These are phyloP conservation scores for Macrocybe sp. DNA, from an alignment of 1,284 basidiomycete species.

Conservation along the genomic window DNA sequence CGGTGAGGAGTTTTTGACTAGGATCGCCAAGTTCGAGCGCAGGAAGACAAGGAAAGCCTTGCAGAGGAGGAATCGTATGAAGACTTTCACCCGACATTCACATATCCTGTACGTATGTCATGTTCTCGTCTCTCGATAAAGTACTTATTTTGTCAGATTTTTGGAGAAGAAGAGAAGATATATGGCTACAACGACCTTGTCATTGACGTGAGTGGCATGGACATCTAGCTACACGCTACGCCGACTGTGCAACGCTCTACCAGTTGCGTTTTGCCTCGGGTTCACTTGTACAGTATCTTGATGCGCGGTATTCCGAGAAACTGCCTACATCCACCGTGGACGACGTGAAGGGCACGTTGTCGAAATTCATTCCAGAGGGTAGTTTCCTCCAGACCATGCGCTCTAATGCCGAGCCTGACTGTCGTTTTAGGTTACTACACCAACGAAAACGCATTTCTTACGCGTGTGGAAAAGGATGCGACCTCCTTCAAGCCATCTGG, in stretches of 20 bases:
- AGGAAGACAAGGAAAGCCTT: slow-evolving; percentile 58
- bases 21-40: slow-evolving; percentile 47
- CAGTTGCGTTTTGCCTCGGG: slow-evolving; percentile 84
- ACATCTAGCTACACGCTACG: slow-evolving; percentile 2
- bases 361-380: slow-evolving; percentile 79
- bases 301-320: slow-evolving; percentile 64
- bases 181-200: slow-evolving; percentile 87
- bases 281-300: slow-evolving; percentile 74
- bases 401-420: not conserved
- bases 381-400: slow-evolving; percentile 7
- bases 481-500: slow-evolving; percentile 74
- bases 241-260: not conserved
- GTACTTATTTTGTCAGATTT: slow-evolving; percentile 52
- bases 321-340: slow-evolving; percentile 77
- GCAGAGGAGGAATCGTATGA: slow-evolving; percentile 55
- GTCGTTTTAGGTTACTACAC: slow-evolving; percentile 56
- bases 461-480: slow-evolving; percentile 72
- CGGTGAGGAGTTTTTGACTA: slow-evolving; percentile 1
- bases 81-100: slow-evolving; percentile 79
- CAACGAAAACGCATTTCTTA: slow-evolving; percentile 59
- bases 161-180: slow-evolving; percentile 94
- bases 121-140: not conserved
- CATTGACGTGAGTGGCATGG: slow-evolving; percentile 63
- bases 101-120: slow-evolving; percentile 67
- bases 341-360: slow-evolving; percentile 78